Percentiles rank a stretch among this genome's conserved stretches.
Conservation (phyloP, 257 asterid species). For the Paraleonurus japonicus region DNA sequence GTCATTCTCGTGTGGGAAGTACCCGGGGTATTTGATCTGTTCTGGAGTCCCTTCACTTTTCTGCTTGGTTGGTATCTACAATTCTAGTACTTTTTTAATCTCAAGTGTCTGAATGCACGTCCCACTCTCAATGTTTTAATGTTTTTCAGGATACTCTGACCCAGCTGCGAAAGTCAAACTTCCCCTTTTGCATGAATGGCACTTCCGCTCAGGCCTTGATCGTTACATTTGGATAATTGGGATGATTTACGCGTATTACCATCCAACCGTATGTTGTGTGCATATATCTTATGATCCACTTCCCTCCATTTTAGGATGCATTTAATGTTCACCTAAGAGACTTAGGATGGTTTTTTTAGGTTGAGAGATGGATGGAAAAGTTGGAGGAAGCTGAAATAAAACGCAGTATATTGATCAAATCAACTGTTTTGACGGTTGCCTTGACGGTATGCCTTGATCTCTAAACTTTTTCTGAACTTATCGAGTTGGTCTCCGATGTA, state of each 20-base stretch:
- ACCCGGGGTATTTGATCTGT: slow-evolving; percentile 69
- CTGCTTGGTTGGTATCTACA: slow-evolving; percentile 58
- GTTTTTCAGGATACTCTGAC: slow-evolving; percentile 62
- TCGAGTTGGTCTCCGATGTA: slow-evolving; percentile 18
- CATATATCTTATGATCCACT: slow-evolving; percentile 7
- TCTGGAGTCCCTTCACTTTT: slow-evolving; percentile 80
- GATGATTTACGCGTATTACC: slow-evolving; percentile 85
- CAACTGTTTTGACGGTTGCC: slow-evolving; percentile 47
- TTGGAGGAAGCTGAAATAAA: slow-evolving; percentile 83
- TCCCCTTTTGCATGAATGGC: slow-evolving; percentile 75
- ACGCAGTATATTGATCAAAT: slow-evolving; percentile 65
- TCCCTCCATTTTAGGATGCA: neutral
- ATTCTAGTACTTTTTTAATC: neutral
- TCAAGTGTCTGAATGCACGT: slow-evolving; percentile 18
- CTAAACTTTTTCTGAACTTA: slow-evolving; percentile 22
- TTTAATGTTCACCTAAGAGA: slow-evolving; percentile 18
- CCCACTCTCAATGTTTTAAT: slow-evolving; percentile 18
- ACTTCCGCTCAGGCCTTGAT: slow-evolving; percentile 85
- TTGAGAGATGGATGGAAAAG: slow-evolving; percentile 93
- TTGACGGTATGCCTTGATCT: slow-evolving; percentile 50
- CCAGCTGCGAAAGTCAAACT: slow-evolving; percentile 60
- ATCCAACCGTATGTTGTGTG: slow-evolving; percentile 66
- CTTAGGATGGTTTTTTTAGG: slow-evolving; percentile 43
- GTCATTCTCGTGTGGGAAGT: slow-evolving; percentile 82
- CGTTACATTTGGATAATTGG: slow-evolving; percentile 92